Base-by-base conservation (phyloP, 169 alveolate species). In the Babesia bovis region DNA sequence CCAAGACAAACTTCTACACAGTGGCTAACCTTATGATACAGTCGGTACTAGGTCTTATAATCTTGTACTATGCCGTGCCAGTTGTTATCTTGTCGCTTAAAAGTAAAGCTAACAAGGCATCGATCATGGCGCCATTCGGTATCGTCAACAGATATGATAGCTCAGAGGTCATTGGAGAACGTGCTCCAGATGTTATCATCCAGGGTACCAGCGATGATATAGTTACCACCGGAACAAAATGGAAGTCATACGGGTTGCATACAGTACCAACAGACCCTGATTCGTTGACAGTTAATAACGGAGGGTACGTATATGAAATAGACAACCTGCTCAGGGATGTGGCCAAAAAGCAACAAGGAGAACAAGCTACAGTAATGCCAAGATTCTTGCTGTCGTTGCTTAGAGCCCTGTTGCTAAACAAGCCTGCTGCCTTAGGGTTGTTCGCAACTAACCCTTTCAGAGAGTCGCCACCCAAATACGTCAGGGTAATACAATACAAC, bases 151-250 rank as follows among this genome's bases (percentile, higher is more conserved):
- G 65, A 49, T 81, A 81, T 51, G 69, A 58, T n/a, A 47, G 74
- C 35, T 51, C 66, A 21, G 68, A 30, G 12, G 49, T 33, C 0
- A 25, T 78, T 19, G 44, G 41, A n/a, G 65, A 40, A 28, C 66
- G 44, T n/a, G 0, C 81, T 26, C 36, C 36, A 3, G 88, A 71
- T 40, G 21, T 71, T 6, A 63, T 81, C 21, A 35, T 81, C n/a
- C 76, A 70, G 66, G 88, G 88, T 1, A 70, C 88, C 0, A 36
- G 45, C 33, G 88, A 81, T 13, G n/a, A 13, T 1, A 47, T 36
- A 6, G 74, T 81, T 17, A 71, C 75, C 25, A 55, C 56, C 5
- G 45, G 21, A 21, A 81, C 84, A 7, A 41, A 70, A n/a, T 81
- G 88, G 88, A 51, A 60, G 32, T 50, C 57, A 21, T 81, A 71